These are phyloP conservation scores for Strobilomyces dryophilus DNA, from an alignment of 768 basidiomycete species.

Conservation along the genomic window DNA sequence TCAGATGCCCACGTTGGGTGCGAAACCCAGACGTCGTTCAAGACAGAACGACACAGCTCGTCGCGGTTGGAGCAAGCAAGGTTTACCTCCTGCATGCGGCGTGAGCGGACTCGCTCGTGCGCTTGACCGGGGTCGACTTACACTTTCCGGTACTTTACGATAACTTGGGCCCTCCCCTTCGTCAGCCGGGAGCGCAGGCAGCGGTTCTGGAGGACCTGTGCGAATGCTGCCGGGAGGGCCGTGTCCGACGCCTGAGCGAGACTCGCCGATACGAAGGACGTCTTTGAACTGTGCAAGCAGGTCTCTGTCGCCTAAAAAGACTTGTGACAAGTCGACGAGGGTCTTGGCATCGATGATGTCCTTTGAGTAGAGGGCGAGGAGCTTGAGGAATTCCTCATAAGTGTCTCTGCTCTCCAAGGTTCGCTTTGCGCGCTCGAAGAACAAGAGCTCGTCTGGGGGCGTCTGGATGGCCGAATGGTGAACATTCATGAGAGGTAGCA, in stretches of 20 bases:
- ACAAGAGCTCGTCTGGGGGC: conserved; percentile 74
- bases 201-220: conserved; percentile 69
- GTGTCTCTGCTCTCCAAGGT: conserved; percentile 68
- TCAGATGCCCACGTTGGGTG: conserved; percentile 99
- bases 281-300: conserved; percentile 83
- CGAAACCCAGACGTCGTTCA: conserved; percentile 98
- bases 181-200: conserved; percentile 74
- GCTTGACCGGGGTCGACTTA: conserved; percentile 40
- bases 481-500: conserved; percentile 24
- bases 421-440: conserved; percentile 92
- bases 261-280: conserved; percentile 75
- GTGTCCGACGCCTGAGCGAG: conserved; percentile 53
- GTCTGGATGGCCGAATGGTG: conserved; percentile 32
- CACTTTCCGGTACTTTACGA: conserved; percentile 80
- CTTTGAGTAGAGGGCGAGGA: conserved; percentile 85
- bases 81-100: conserved; percentile 63
- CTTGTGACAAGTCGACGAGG: conserved; percentile 74
- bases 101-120: background rate
- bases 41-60: conserved; percentile 88
- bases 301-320: conserved; percentile 79
- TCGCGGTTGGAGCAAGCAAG: conserved; percentile 94
- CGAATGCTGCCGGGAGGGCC: conserved; percentile 78
- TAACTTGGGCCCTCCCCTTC: conserved; percentile 94
- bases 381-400: conserved; percentile 93
- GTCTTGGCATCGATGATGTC: conserved; percentile 86